Base-by-base conservation (phyloP, 2,329 filamentous ascomycete species). In the Trichoderma asperellum region DNA sequence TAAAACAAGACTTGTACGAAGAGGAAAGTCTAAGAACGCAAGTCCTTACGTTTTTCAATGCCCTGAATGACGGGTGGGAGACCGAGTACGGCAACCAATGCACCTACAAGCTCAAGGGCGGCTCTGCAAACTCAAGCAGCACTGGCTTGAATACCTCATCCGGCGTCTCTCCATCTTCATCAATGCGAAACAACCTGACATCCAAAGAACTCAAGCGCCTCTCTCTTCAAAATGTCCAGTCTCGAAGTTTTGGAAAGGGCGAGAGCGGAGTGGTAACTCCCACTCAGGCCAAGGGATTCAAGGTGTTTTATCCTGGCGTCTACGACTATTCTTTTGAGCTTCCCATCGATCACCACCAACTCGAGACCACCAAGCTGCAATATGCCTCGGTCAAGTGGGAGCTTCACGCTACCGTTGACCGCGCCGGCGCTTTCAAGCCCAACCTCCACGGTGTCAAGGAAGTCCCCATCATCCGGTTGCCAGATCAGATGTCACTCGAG, bases 21-120 rank as follows among this genome's bases (percentile, higher is more conserved):
- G 92, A 93, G 72, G 92, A 96, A 73, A 92, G 90, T 4, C 85
- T 98, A 70, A 91, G 96, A 80, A 95, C 92, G 52, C 94, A 97
- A 76, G 95, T 89, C 21, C 89, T 93, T 81, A 95, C 91, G 0
- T 98, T 98, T 77, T 99, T 97, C 84, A 96, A 97, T 75, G 91
- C 92, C 59, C 83, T 86, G 76, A 86, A 89, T 71, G 84, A 87
- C 68, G 83, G 83, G 4, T 88, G 87, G 83, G 86, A 88, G 74
- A 85, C 83, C 21, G 85, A 87, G 60, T 90, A 86, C 74, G 88
- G 88, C n/a, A 88, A 88, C 72, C 85, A 88, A 72, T 91, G 88
- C 80, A 86, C 81, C 5, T 89, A 86, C 76, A 79, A 78, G 3
- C 78, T 87, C 40, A 85, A 83, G 71, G 74, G 75, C 52, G 75